phyloP scores from a whole-genome alignment of 2,329 filamentous ascomycete species.

The Didymella segeticola region DNA sequence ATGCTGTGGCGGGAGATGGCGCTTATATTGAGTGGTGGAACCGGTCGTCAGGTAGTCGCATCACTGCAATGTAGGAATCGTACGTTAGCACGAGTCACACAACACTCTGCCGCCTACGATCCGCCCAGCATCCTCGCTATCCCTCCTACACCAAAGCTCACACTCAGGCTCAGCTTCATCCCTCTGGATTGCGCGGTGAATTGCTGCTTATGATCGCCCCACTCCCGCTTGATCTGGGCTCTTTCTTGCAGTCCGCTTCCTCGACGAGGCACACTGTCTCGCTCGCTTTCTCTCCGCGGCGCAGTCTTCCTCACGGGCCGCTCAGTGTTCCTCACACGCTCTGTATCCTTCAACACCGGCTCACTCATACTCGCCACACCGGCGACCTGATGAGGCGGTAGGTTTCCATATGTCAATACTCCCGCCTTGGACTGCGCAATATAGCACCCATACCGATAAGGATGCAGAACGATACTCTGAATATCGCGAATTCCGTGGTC shows the following conservation, averaged over 20 bases:
- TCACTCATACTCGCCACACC: constrained; percentile 29
- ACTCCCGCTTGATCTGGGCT: constrained; percentile 34
- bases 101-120: neutral
- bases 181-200: constrained; percentile 35
- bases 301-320: constrained; percentile 6
- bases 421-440: constrained; percentile 34
- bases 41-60: no score
- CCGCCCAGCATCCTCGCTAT: constrained; percentile 32
- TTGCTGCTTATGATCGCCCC: constrained; percentile 34
- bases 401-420: constrained; percentile 31
- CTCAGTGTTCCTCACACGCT: constrained; percentile 22
- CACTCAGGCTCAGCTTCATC: constrained; percentile 38
- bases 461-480: constrained; percentile 32
- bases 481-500: constrained; percentile 29
- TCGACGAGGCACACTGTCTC: constrained; percentile 10
- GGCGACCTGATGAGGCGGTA: constrained; percentile 32
- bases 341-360: constrained; percentile 30
- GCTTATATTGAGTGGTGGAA: no score
- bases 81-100: no score
- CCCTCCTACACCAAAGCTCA: constrained; percentile 37
- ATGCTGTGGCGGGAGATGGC: no score
- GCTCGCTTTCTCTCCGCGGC: constrained; percentile 6
- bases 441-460: constrained; percentile 43
- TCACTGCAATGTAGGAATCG: no score
- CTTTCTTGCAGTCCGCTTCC: constrained; percentile 29